These are phyloP conservation scores for Malus fusca DNA, from an alignment of 306 rosid species.

Conservation along the genomic window DNA sequence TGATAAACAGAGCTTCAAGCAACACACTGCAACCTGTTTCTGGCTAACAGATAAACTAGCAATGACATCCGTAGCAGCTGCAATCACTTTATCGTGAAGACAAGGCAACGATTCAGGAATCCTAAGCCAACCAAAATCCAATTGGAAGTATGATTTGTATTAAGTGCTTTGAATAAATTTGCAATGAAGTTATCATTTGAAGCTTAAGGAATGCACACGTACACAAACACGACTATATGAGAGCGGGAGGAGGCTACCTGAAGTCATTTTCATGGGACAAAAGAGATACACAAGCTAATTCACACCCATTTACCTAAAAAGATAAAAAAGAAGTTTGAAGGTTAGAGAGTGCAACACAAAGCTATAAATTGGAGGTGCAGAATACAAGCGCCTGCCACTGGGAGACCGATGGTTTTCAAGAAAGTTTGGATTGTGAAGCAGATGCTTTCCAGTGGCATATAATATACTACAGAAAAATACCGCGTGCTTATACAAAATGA, in stretches of 20 bases:
- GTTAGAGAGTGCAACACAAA: conserved; percentile 9
- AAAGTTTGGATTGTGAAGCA: not conserved
- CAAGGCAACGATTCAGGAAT: conserved; percentile 56
- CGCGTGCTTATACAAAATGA: not conserved
- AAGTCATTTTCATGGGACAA: conserved; percentile 48
- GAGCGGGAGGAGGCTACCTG: conserved; percentile 45
- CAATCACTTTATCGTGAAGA: conserved; percentile 72
- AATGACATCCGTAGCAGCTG: conserved; percentile 50
- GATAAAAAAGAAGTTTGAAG: conserved; percentile 8
- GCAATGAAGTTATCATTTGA: not conserved
- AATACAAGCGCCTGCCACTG: not conserved
- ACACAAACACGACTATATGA: not conserved
- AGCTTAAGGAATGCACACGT: not conserved
- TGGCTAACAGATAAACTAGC: conserved; percentile 34
- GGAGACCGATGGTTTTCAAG: not conserved
- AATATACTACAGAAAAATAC: not conserved
- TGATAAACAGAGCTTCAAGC: conserved; percentile 21
- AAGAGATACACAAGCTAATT: conserved; percentile 59
- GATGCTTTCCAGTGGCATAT: not conserved
- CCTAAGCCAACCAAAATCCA: conserved; percentile 32
- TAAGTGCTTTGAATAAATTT: not conserved
- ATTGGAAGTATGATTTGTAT: not conserved
- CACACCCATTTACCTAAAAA: conserved; percentile 64
- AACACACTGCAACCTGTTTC: conserved; percentile 42
- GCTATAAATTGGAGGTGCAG: not conserved